Conservation (phyloP, 345 rosid species). For the Ailanthus altissimus region DNA sequence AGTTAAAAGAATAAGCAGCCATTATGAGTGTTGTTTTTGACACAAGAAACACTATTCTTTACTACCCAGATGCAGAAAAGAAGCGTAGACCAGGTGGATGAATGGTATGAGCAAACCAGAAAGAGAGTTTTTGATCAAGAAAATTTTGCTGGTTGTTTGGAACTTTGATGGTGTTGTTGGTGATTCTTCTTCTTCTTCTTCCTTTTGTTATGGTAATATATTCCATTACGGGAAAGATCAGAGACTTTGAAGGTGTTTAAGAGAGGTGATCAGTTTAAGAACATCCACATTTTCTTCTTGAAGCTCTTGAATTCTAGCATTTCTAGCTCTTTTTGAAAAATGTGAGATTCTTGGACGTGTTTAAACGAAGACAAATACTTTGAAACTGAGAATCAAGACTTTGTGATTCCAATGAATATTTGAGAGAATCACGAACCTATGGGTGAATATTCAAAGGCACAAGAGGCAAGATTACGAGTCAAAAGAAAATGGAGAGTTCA, state of each 20-base stretch:
- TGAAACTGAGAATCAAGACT: constrained; percentile 9
- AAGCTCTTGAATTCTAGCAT: constrained; percentile 37
- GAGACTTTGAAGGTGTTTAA: constrained; percentile 17
- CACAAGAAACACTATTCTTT: neutral
- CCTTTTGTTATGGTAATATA: constrained; percentile 30
- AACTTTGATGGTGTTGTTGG: constrained; percentile 32
- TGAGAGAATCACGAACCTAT: constrained; percentile 5
- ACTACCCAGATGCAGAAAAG: constrained; percentile 32
- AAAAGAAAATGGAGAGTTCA: neutral
- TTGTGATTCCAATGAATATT: constrained; percentile 10
- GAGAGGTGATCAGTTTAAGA: constrained; percentile 29
- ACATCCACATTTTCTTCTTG: constrained; percentile 55
- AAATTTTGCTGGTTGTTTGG: constrained; percentile 49
- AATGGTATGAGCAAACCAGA: constrained; percentile 73
- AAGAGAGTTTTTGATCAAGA: constrained; percentile 60
- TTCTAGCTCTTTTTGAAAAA: constrained; percentile 19
- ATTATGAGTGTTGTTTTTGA: constrained; percentile 19
- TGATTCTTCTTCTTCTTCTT: constrained; percentile 19
- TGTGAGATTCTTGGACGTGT: constrained; percentile 18
- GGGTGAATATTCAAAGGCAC: constrained; percentile 17
- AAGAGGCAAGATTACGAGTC: constrained; percentile 6
- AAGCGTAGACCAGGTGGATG: constrained; percentile 61
- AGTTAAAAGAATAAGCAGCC: constrained; percentile 39
- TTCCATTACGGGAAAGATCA: constrained; percentile 46
- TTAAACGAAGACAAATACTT: constrained; percentile 1